Evolutionary conservation across 2,329 filamentous ascomycete species (phyloP), one percentile per base, ranked within the genome.

Genomic region (Trichophyton equinum): DNA sequence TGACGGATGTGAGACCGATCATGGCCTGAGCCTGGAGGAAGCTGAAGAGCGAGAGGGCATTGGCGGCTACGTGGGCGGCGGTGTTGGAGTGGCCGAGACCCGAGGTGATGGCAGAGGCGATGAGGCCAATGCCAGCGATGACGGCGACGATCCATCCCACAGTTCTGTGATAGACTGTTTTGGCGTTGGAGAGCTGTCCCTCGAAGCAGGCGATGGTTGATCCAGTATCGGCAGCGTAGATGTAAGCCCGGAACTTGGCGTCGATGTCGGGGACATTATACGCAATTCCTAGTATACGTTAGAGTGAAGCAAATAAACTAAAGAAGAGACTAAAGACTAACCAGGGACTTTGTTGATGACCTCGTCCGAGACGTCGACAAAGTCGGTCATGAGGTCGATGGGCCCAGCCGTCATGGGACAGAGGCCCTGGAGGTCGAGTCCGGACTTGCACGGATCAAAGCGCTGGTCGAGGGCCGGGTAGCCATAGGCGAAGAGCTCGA

Each of bases 1-100:
- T 79, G 13, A 96, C 86, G 20, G 87, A 83, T 60, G 86, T 89
- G 74, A 96, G 86, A 65, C 91, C 91, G 68, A 96, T 80, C 74
- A 96, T 90, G 27, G 92, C 91, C 75, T 96, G 91, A 3, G 89
- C 85, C 75, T 97, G 92, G 81, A 96, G 96, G 75, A 94, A 96
- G 63, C 87, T 84, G 71, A 96, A 95, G 33, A 97, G 84, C n/a
- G 91, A 94, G 64, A 96, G 82, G 2, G 92, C 90, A 70, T 95
- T 96, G 60, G 91, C 88, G 60, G 92, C 92, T 65, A 97, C 89
- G 74, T 97, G 92, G 58, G 92, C 91, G 55, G 92, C 91, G 4
- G 92, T 92, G 73, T 96, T 96, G 57, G 89, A 89, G 74, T 96
- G 91, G 9, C 92, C 92, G 3, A 96, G 79, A 36, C 91, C 91